These are phyloP conservation scores for Lachnellula occidentalis DNA, from an alignment of 2,329 filamentous ascomycete species.

Conservation along the genomic window DNA sequence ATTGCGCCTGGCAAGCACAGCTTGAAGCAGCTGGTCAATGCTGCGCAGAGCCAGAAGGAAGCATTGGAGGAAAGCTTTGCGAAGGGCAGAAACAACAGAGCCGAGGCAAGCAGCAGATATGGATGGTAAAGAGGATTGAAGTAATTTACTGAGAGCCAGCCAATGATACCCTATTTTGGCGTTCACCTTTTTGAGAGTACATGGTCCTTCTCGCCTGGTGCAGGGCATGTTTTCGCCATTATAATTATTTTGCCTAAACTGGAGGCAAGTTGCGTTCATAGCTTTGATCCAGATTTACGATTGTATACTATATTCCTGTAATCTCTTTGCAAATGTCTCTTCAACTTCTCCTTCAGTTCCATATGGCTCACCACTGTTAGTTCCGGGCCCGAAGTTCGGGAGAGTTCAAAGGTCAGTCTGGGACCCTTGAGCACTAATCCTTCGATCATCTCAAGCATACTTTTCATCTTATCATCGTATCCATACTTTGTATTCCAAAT, in stretches of 20 bases:
- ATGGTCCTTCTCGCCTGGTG: neutral
- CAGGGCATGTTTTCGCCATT: neutral
- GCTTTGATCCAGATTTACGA: no score
- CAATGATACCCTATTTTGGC: constrained; percentile 14
- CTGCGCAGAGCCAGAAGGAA: constrained; percentile 75
- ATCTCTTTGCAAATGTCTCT: neutral
- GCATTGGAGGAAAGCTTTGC: constrained; percentile 91
- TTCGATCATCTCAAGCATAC: no score
- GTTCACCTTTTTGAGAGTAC: neutral
- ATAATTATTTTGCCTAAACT: neutral
- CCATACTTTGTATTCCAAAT: no score
- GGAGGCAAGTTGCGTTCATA: neutral
- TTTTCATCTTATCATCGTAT: no score
- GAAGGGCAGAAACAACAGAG: constrained; percentile 69
- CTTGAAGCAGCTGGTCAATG: constrained; percentile 79
- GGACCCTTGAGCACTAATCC: neutral
- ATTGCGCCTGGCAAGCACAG: constrained; percentile 87
- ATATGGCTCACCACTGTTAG: neutral
- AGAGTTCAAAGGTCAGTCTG: neutral
- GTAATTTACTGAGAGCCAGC: neutral
- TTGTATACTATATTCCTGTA: no score
- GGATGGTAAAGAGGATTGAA: constrained; percentile 55
- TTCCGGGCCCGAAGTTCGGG: neutral
- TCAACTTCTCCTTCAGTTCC: neutral
- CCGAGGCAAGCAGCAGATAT: constrained; percentile 76